Conservation (phyloP, 441 rosid species). For the Syzygium syzygioides region DNA sequence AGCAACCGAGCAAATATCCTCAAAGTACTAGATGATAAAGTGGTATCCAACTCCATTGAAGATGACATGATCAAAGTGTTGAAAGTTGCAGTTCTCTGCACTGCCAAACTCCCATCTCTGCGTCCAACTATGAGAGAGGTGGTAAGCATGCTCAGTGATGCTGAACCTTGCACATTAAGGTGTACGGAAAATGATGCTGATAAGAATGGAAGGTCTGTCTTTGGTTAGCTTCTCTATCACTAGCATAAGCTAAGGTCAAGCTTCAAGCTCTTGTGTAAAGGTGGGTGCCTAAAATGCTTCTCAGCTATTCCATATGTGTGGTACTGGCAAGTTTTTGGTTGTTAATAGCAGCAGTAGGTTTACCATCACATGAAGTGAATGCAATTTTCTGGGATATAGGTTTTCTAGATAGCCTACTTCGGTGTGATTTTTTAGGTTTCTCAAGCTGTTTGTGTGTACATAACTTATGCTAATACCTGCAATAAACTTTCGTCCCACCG, state of each 20-base stretch:
- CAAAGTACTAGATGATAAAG: slow-evolving; percentile 45
- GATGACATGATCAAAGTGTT: slow-evolving; percentile 68
- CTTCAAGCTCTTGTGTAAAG: neutral
- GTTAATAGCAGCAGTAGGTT: neutral
- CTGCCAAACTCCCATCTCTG: slow-evolving; percentile 71
- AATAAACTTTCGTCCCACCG: neutral
- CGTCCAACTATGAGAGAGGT: slow-evolving; percentile 84
- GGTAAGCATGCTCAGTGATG: slow-evolving; percentile 66
- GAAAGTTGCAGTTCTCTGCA: slow-evolving; percentile 65
- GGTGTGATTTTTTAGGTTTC: neutral
- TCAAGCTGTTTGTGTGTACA: neutral
- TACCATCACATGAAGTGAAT: neutral
- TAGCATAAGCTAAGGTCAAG: neutral
- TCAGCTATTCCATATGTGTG: neutral
- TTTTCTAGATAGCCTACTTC: neutral
- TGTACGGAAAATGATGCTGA: slow-evolving; percentile 18
- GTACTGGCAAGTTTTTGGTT: neutral
- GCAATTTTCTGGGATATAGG: neutral
- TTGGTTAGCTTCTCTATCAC: neutral
- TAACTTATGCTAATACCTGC: neutral
- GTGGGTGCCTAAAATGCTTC: neutral
- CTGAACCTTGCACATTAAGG: slow-evolving; percentile 42
- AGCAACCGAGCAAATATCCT: slow-evolving; percentile 35
- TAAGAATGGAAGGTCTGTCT: slow-evolving; percentile 10
- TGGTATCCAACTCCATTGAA: slow-evolving; percentile 26